phyloP scores from a whole-genome alignment of 2,329 filamentous ascomycete species.

The Penicillium hesseltinei region DNA sequence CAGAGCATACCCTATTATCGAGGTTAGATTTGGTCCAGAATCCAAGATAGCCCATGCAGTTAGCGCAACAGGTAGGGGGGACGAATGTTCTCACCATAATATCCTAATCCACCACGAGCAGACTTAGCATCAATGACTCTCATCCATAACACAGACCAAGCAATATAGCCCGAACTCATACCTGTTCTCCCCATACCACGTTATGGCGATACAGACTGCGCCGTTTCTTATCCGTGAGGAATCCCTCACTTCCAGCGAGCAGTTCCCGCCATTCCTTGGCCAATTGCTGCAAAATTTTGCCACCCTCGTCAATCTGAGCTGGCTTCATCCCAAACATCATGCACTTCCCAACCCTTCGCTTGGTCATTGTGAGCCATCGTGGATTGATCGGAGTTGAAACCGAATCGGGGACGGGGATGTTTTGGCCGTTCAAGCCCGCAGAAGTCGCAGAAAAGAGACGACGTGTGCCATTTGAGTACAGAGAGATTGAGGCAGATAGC shows the following conservation, averaged over 20 bases:
- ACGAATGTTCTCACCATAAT: constrained; percentile 42
- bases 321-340: constrained; percentile 68
- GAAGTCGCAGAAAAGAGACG: constrained; percentile 25
- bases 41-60: neutral
- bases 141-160: neutral
- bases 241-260: constrained; percentile 72
- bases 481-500: constrained; percentile 14
- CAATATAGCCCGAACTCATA: constrained; percentile 38
- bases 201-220: constrained; percentile 64
- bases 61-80: neutral
- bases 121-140: constrained; percentile 9
- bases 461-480: constrained; percentile 1
- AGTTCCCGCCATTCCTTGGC: constrained; percentile 69
- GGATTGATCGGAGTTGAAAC: constrained; percentile 43
- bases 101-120: constrained; percentile 35
- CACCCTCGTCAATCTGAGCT: constrained; percentile 58
- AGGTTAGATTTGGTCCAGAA: constrained; percentile 8
- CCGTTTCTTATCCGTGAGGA: constrained; percentile 61
- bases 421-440: constrained; percentile 4
- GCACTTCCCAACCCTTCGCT: constrained; percentile 68
- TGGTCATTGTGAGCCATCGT: constrained; percentile 69
- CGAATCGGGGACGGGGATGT: constrained; percentile 12
- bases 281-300: constrained; percentile 58
- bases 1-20: constrained; percentile 26
- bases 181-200: constrained; percentile 85